These are phyloP conservation scores for Saccharomycopsis sp. DNA, from an alignment of 805 yeast species.

Conservation along the genomic window DNA sequence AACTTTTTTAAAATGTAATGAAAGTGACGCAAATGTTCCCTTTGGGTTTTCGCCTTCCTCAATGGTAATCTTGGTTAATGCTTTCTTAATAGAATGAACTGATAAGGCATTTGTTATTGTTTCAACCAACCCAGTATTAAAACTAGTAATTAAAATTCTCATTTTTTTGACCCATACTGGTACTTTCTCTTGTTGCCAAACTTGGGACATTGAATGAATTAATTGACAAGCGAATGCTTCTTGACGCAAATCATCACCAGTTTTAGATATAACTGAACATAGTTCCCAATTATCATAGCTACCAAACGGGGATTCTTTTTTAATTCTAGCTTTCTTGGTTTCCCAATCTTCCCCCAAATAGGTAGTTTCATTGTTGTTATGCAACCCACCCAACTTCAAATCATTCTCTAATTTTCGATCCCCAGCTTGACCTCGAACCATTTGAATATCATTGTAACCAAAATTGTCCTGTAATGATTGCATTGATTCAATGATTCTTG, in stretches of 20 bases:
- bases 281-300: constrained; percentile 90
- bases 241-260: constrained; percentile 92
- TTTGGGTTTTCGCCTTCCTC: constrained; percentile 61
- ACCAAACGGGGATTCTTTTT: constrained; percentile 73
- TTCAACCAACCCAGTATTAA: constrained; percentile 87
- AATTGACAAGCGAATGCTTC: constrained; percentile 97
- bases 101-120: constrained; percentile 94
- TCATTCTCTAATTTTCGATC: constrained; percentile 90
- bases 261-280: constrained; percentile 91
- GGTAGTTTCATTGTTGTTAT: constrained; percentile 34
- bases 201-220: constrained; percentile 76
- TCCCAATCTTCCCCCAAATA: constrained; percentile 93
- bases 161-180: constrained; percentile 89
- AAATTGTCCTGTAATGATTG: constrained; percentile 66
- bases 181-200: constrained; percentile 67
- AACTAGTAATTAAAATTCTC: constrained; percentile 88
- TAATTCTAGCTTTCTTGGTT: constrained; percentile 70
- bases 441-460: constrained; percentile 44
- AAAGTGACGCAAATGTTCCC: constrained; percentile 62
- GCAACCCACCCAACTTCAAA: constrained; percentile 73
- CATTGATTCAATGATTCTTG: constrained; percentile 65
- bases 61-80: constrained; percentile 70
- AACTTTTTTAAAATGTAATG: constrained; percentile 69
- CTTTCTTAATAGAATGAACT: constrained; percentile 89
- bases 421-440: constrained; percentile 68